Evolutionary conservation across 2,329 filamentous ascomycete species (phyloP).

Genomic region (Aspergillus pseudotamarii): DNA sequence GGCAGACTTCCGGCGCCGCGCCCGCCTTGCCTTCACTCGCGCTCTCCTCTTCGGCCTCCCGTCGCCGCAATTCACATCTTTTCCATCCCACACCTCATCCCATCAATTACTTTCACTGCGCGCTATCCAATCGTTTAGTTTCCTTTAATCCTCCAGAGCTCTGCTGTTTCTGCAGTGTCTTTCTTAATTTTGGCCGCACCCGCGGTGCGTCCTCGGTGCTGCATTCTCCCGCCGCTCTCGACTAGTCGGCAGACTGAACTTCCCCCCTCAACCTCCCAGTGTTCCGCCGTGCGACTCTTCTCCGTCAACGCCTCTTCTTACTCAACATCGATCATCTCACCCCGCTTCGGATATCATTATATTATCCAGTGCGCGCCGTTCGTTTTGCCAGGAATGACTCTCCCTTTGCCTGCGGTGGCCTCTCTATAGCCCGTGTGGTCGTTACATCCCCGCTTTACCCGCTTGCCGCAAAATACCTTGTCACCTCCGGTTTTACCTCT

Average conservation of each 20-base stretch:
- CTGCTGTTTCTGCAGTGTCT: not conserved
- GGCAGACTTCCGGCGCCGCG: constrained; percentile 9
- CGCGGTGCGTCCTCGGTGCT: constrained; percentile 22
- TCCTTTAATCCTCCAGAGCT: constrained; percentile 1
- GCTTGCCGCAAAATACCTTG: constrained; percentile 37
- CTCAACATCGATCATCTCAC: constrained; percentile 22
- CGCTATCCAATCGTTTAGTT: constrained; percentile 13
- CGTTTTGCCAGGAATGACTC: constrained; percentile 44
- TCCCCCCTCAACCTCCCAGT: constrained; percentile 26
- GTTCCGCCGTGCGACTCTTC: constrained; percentile 27
- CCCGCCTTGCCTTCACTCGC: constrained; percentile 11
- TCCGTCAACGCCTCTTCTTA: constrained; percentile 27
- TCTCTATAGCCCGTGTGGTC: constrained; percentile 45
- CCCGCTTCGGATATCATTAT: constrained; percentile 22
- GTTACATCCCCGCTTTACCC: constrained; percentile 45
- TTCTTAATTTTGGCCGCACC: constrained; percentile 15
- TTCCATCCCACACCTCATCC: constrained; percentile 7
- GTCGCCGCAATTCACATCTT: constrained; percentile 15
- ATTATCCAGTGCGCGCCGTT: constrained; percentile 28
- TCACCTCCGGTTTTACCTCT: constrained; percentile 24
- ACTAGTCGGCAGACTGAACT: constrained; percentile 25
- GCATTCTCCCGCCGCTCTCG: constrained; percentile 22
- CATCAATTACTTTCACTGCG: constrained; percentile 6
- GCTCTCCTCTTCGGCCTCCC: constrained; percentile 19
- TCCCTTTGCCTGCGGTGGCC: constrained; percentile 39